These are phyloP conservation scores for Cladosporium sp. DNA, from an alignment of 2,329 filamentous ascomycete genomes.

Conservation along the genomic window DNA sequence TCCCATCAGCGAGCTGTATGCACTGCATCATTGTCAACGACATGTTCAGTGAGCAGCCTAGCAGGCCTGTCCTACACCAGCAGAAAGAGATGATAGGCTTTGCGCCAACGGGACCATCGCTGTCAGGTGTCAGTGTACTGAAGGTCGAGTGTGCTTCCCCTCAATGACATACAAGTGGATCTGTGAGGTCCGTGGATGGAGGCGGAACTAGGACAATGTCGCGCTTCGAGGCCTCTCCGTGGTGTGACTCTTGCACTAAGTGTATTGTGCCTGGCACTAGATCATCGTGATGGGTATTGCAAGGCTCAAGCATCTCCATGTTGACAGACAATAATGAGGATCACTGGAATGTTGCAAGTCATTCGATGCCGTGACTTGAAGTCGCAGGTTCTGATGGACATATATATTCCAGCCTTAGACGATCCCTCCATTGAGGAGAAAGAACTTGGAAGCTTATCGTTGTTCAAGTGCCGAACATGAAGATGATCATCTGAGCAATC, in stretches of 20 bases:
- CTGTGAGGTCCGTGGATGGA: slow-evolving; percentile 15
- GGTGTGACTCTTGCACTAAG: slow-evolving; percentile 24
- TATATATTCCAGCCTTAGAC: background rate
- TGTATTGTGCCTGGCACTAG: slow-evolving; percentile 38
- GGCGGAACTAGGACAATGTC: slow-evolving; percentile 18
- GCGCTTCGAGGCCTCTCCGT: slow-evolving; percentile 6
- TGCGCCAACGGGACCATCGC: slow-evolving; percentile 17
- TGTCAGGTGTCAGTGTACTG: background rate
- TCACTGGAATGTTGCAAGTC: too few relatives aligned
- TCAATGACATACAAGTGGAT: slow-evolving; percentile 13
- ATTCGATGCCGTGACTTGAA: background rate
- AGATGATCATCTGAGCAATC: background rate
- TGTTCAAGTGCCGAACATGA: background rate
- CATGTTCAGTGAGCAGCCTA: background rate
- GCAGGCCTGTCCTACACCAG: slow-evolving; percentile 9
- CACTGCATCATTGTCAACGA: background rate
- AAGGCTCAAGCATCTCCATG: background rate
- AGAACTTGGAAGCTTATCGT: background rate
- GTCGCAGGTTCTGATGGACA: background rate
- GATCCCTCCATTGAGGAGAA: too few relatives aligned
- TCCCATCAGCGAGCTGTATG: slow-evolving; percentile 17
- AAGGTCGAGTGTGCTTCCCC: background rate
- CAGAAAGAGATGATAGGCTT: slow-evolving; percentile 15
- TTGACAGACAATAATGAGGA: background rate
- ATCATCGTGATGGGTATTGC: slow-evolving; percentile 12